These are phyloP conservation scores for Astragalus glycyphyllos DNA, from an alignment of 306 rosid genomes.

Conservation along the genomic window DNA sequence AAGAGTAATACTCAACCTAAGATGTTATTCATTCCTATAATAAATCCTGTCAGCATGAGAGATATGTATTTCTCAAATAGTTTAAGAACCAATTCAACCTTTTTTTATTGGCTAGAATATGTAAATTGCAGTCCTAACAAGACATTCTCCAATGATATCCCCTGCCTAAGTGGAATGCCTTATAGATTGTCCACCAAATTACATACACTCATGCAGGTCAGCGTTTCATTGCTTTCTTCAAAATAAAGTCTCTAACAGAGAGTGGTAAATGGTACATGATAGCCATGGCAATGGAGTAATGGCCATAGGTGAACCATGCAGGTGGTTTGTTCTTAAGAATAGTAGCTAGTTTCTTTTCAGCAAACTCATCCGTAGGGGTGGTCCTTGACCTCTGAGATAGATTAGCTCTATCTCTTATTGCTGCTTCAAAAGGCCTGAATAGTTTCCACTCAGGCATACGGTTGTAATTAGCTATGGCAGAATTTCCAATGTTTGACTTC, in stretches of 20 bases:
- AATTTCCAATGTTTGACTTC: constrained; percentile 73
- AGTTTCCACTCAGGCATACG: constrained; percentile 76
- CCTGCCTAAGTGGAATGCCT: neutral
- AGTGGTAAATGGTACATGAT: constrained; percentile 77
- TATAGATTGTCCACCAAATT: neutral
- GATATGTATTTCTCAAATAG: too few species aligned
- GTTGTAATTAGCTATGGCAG: constrained; percentile 58
- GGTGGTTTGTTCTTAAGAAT: constrained; percentile 73
- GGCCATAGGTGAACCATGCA: constrained; percentile 83
- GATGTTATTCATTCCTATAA: neutral
- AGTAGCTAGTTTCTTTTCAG: constrained; percentile 64
- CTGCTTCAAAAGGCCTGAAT: constrained; percentile 71
- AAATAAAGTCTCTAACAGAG: constrained; percentile 61
- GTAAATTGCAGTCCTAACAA: neutral
- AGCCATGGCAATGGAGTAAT: constrained; percentile 57
- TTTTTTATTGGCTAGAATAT: too few species aligned
- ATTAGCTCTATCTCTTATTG: constrained; percentile 63
- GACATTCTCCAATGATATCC: neutral
- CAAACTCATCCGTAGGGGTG: constrained; percentile 81
- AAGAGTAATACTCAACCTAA: neutral
- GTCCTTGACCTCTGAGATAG: constrained; percentile 59
- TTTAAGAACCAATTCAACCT: too few species aligned
- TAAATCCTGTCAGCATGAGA: too few species aligned
- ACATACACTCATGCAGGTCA: constrained; percentile 13
- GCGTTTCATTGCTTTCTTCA: constrained; percentile 52